A percentile compares a stretch with the other conserved stretches of the same genome.
These are phyloP conservation scores for Mycena sanguinolenta DNA, from an alignment of 768 basidiomycete species.

Conservation along the genomic window DNA sequence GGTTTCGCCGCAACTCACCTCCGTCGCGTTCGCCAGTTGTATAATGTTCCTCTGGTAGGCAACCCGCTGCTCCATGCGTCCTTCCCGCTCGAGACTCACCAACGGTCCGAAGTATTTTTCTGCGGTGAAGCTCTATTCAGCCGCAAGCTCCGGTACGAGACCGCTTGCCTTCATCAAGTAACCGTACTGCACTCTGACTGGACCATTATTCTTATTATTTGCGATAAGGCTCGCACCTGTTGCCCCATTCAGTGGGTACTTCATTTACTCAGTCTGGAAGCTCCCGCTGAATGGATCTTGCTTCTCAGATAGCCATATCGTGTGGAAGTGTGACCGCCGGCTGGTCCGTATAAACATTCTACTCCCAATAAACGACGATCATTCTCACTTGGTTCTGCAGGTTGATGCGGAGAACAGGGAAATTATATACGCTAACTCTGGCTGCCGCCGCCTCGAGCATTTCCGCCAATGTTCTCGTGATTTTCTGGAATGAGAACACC, in stretches of 20 bases:
- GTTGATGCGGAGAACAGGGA: conserved; percentile 90
- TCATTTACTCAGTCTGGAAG: conserved; percentile 32
- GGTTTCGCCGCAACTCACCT: neutral
- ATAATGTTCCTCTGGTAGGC: conserved; percentile 86
- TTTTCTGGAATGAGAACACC: conserved; percentile 75
- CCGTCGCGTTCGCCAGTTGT: conserved; percentile 63
- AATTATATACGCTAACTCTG: conserved; percentile 83
- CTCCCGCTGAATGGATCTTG: conserved; percentile 37
- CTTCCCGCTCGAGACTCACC: conserved; percentile 25
- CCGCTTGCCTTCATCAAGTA: conserved; percentile 15
- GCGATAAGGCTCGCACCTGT: conserved; percentile 79
- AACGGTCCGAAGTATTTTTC: conserved; percentile 75
- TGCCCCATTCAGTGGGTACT: conserved; percentile 86
- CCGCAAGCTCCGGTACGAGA: conserved; percentile 77
- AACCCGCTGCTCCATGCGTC: conserved; percentile 1
- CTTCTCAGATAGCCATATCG: conserved; percentile 78
- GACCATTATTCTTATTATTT: conserved; percentile 33
- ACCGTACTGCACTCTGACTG: conserved; percentile 15
- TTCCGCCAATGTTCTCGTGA: conserved; percentile 70
- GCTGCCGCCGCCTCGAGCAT: conserved; percentile 72
- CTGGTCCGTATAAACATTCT: no score
- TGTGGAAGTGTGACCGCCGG: conserved; percentile 90
- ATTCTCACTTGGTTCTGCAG: conserved; percentile 50
- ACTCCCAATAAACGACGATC: no score
- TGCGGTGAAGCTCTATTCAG: conserved; percentile 77